Conservation (phyloP, 768 basidiomycete species). For the Nidularia pulvinata region DNA sequence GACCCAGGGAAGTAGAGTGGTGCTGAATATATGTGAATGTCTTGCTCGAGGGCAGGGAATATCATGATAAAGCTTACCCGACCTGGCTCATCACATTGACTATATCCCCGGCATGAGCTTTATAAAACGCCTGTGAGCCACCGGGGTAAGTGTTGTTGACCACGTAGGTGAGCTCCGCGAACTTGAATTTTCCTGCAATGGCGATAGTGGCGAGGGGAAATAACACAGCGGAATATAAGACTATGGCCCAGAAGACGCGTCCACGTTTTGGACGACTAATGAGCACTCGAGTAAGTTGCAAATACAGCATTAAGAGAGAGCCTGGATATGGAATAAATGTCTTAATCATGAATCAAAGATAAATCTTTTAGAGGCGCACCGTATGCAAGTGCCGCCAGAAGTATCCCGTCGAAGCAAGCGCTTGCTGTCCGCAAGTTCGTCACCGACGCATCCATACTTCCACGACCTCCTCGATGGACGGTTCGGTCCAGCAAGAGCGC, state of each 20-base stretch:
- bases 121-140: conserved; percentile 12
- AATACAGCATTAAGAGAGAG: conserved; percentile 34
- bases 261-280: conserved; percentile 31
- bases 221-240: conserved; percentile 25
- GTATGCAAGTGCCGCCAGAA: conserved; percentile 28
- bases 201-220: conserved; percentile 27
- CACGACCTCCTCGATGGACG: no score
- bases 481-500: no score
- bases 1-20: conserved; percentile 27
- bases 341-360: not conserved
- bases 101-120: conserved; percentile 11
- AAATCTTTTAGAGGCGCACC: conserved; percentile 16
- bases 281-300: conserved; percentile 32
- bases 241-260: conserved; percentile 27
- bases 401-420: conserved; percentile 29
- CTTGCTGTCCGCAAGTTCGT: not conserved
- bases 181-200: conserved; percentile 24
- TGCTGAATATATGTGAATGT: conserved; percentile 14
- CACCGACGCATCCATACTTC: no score
- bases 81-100: conserved; percentile 26
- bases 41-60: not conserved
- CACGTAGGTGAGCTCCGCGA: conserved; percentile 26
- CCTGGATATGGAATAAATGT: conserved; percentile 15
- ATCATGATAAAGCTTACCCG: conserved; percentile 19
- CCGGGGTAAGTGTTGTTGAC: conserved; percentile 10